These are phyloP conservation scores for Phialocephala subalpina DNA, from an alignment of 2,329 filamentous ascomycete species.

Conservation along the genomic window DNA sequence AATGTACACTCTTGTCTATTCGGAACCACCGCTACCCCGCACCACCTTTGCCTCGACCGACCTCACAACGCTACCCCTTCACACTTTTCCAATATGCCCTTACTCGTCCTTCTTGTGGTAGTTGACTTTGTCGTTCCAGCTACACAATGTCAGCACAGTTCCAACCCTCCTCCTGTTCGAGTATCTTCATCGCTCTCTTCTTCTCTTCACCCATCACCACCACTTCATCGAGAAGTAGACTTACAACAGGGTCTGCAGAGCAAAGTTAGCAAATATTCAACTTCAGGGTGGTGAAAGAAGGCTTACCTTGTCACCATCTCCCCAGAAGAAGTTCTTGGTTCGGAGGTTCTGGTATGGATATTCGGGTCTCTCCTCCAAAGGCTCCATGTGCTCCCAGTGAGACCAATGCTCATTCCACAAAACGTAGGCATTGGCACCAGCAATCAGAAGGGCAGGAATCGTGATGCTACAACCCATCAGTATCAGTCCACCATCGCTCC, in stretches of 20 bases:
- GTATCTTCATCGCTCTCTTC: background rate
- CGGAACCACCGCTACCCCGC: constrained; percentile 8
- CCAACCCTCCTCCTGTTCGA: background rate
- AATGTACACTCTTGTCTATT: constrained; percentile 35
- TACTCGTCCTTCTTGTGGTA: constrained; percentile 75
- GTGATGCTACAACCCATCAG: constrained; percentile 65
- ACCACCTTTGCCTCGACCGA: constrained; percentile 2
- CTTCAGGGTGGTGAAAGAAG: constrained; percentile 20
- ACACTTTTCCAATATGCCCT: background rate
- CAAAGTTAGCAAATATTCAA: constrained; percentile 27
- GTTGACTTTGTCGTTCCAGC: constrained; percentile 96
- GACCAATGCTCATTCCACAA: constrained; percentile 98
- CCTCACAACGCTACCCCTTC: constrained; percentile 7
- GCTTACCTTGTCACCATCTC: constrained; percentile 91
- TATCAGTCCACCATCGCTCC: constrained; percentile 27
- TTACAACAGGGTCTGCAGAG: constrained; percentile 69
- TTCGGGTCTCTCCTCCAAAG: constrained; percentile 89
- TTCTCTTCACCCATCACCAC: background rate
- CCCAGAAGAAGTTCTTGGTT: constrained; percentile 94
- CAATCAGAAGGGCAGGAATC: constrained; percentile 75
- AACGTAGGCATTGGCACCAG: constrained; percentile 83
- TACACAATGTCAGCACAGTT: constrained; percentile 46
- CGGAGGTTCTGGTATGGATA: constrained; percentile 99
- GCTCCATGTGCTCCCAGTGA: constrained; percentile 86
- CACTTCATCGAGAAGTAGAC: constrained; percentile 41